Evolutionary conservation across 2,329 filamentous ascomycete genomes (phyloP), one percentile per base, ranked within the genome.

Genomic region (Alternaria angustiovoidea): DNA sequence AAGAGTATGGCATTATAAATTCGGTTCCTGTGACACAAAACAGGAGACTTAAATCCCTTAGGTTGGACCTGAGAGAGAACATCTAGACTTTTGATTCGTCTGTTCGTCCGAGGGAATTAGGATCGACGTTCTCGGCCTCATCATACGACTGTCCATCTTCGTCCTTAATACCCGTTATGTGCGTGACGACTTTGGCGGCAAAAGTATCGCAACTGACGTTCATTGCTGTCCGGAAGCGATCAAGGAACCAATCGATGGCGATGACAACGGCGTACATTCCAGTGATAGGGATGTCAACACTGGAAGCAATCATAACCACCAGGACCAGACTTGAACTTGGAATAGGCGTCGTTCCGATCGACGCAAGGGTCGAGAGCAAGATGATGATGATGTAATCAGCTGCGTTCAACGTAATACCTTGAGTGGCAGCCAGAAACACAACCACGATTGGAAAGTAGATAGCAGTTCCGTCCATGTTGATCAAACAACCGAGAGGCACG

Each of bases 211-310:
- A 82, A 36, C 78, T 81, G 43, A 86, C 83, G 61, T 86, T 86
- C 54, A 81, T 68, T 4, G 81, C 79, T 0, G 84, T 86, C 14
- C 84, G 78, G 79, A 86, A 86, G 28, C 84, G 81, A 71, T 86
- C 84, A n/a, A 85, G 75, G 70, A 86, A 81, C 84, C 83, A 86
- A 63, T 85, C 84, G 44, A 86, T 85, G 24, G 83, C 83, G 2
- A 85, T 80, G 14, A 86, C 82, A 41, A 86, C 82, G 22, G 81
- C 83, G 63, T 82, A 85, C 82, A 85, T 84, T 18, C 77, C 80
- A 0, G 81, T 84, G 34, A 84, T 70, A 1, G 78, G 77, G 1
- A 85, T 78, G 14, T 80, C 76, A 53, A 85, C 77, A 7, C 77
- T 77, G 22, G 77, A 73, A 9, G 82, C 80, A 63, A 86, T 85